Conservation (phyloP, 768 basidiomycete species). For the Punctularia strigosozonata region DNA sequence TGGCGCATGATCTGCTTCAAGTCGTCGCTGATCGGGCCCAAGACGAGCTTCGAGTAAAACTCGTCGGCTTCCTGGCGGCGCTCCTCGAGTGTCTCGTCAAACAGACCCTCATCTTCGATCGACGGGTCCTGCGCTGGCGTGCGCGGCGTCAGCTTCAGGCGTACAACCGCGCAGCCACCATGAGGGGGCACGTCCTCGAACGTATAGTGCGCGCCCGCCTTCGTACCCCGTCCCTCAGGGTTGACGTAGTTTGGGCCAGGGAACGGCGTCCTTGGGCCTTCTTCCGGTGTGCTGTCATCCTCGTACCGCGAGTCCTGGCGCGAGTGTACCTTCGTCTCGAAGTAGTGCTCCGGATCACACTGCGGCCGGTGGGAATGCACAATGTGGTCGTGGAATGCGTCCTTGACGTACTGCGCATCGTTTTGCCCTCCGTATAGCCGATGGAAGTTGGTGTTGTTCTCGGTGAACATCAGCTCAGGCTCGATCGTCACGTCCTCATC, state of each 20-base stretch:
- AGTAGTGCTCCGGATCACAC: constrained; percentile 26
- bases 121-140: constrained; percentile 66
- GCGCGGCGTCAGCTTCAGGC: constrained; percentile 80
- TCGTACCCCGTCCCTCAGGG: constrained; percentile 81
- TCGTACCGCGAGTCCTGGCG: constrained; percentile 10
- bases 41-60: constrained; percentile 75
- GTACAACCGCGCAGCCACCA: constrained; percentile 91
- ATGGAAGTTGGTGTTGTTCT: constrained; percentile 94
- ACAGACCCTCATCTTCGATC: constrained; percentile 77
- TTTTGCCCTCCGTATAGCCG: constrained; percentile 88
- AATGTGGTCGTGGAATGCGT: constrained; percentile 98
- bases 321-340: constrained; percentile 37
- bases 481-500: constrained; percentile 59
- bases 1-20: constrained; percentile 94
- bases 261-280: constrained; percentile 51
- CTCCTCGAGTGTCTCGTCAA: constrained; percentile 85
- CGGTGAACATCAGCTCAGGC: constrained; percentile 87
- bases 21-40: constrained; percentile 85
- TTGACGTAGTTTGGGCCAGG: constrained; percentile 62
- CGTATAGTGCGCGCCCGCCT: constrained; percentile 83
- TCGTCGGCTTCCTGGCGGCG: constrained; percentile 91
- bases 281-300: constrained; percentile 26
- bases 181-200: constrained; percentile 81
- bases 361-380: constrained; percentile 73
- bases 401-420: constrained; percentile 76